Evolutionary conservation across 202 grass and related monocot species (phyloP), one percentile per base, ranked within the genome.

Genomic region (Zizania palustris): DNA sequence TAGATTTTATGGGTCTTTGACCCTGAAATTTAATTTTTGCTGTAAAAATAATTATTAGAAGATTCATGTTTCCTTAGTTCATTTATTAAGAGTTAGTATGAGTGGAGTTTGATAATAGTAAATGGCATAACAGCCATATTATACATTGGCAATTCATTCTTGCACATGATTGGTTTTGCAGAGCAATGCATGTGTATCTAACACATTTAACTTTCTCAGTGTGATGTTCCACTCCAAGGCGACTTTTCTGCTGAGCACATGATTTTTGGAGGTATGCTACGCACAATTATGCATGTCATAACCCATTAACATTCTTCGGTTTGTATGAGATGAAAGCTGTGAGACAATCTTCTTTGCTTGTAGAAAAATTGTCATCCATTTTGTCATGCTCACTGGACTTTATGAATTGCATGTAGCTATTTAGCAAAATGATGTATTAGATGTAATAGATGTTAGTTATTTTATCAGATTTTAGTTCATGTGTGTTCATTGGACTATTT

Each of bases 211-310:
- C 40, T 67, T 79, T 84, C 9, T 60, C 71, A 92, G 91, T 91
- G 95, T 14, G 91, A 94, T 83, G 80, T 95, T 85, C 95, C 91
- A 13, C 85, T 98, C 34, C 95, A 98, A 85, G 95, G 95, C 12
- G 89, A 98, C 37, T 95, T 98, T 75, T 98, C 89, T 13, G 95
- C 95, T 19, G 82, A 98, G 73, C 95, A 98, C 63, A 98, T 95
- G 95, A 98, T 98, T 59, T 98, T 92, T 94, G 91, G 95, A 98
- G 95, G 95, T 98, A 92, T 63, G 20, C 7, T 58, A 48, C 35
- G 58, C 9, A 33, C 11, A 69, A 15, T 3, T 33, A 45, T 77
- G 20, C 16, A 80, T 20, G 9, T 14, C 18, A 39, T 61, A 41
- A 43, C 4, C 9, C 7, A 55, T 69, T 58, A 0, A 4, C 5